These are phyloP conservation scores for Rasamsonia emersonii DNA, from an alignment of 2,329 filamentous ascomycete genomes.

Conservation along the genomic window DNA sequence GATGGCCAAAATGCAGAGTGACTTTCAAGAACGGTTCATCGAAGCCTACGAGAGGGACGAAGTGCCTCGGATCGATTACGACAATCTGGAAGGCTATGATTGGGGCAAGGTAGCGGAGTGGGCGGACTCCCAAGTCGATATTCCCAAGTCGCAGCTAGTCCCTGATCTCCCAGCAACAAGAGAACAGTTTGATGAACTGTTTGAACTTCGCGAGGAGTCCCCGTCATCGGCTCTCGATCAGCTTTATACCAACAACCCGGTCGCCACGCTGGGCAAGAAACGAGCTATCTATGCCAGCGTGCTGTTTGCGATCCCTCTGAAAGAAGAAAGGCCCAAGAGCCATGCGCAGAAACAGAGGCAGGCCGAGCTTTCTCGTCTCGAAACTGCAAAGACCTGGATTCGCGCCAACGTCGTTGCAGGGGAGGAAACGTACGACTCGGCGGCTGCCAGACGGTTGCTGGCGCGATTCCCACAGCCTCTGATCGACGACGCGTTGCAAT, in stretches of 20 bases:
- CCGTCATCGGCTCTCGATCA: conserved; percentile 22
- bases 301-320: conserved; percentile 26
- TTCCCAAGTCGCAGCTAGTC: conserved; percentile 26
- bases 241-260: conserved; percentile 23
- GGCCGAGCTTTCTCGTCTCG: conserved; percentile 18
- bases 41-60: conserved; percentile 36
- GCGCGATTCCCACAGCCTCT: conserved; percentile 23
- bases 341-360: conserved; percentile 7
- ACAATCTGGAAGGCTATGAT: conserved; percentile 35
- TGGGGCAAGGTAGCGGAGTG: conserved; percentile 41
- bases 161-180: conserved; percentile 37
- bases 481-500: conserved; percentile 31
- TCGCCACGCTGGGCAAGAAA: conserved; percentile 25
- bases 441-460: conserved; percentile 27
- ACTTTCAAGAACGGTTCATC: conserved; percentile 39
- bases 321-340: conserved; percentile 1
- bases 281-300: conserved; percentile 24
- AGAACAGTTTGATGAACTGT: conserved; percentile 32
- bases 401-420: conserved; percentile 39
- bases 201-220: conserved; percentile 30
- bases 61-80: conserved; percentile 37
- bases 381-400: conserved; percentile 39
- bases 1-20: conserved; percentile 35
- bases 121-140: conserved; percentile 34
- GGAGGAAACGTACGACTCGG: conserved; percentile 31